Percentiles rank a stretch among this genome's conserved stretches.
Evolutionary conservation across 208 protist species (phyloP).

Genomic region (Acanthamoeba royreba): DNA sequence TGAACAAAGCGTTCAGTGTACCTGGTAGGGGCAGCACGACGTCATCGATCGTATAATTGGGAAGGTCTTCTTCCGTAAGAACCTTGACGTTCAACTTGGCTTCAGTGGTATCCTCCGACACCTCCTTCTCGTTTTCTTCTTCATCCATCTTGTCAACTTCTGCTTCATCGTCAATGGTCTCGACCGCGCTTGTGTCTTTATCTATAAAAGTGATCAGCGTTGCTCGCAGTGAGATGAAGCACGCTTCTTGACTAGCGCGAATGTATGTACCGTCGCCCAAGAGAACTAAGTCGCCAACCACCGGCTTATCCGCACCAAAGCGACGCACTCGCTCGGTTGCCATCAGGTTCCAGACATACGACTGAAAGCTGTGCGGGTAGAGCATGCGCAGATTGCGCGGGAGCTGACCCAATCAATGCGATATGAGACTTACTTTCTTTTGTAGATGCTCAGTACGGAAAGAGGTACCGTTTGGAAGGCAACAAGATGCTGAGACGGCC

Average conservation of each 20-base stretch:
- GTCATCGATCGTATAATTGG: conserved; percentile 33
- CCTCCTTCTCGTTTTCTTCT: background rate
- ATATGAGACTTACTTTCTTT: background rate
- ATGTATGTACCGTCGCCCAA: background rate
- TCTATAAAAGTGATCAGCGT: too few relatives aligned
- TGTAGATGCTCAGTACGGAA: background rate
- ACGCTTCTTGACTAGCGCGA: too few relatives aligned
- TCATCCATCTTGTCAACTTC: background rate
- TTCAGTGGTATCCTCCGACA: background rate
- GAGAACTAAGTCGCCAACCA: conserved; percentile 18
- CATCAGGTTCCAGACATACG: conserved; percentile 42
- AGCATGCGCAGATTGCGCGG: conserved; percentile 33
- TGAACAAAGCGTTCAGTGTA: background rate
- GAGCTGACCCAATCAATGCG: background rate
- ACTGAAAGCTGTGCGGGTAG: conserved; percentile 46
- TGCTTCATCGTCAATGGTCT: background rate
- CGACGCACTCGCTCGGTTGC: background rate
- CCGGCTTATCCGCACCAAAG: conserved; percentile 3
- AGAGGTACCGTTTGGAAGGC: background rate
- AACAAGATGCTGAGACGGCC: background rate
- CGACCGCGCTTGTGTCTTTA: background rate
- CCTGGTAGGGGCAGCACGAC: conserved; percentile 35
- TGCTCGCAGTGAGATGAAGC: too few relatives aligned
- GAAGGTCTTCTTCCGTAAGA: conserved; percentile 10
- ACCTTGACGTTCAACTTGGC: background rate